Base-by-base conservation (phyloP, 352 stramenopile species). In the Halophytophthora polymorphica region DNA sequence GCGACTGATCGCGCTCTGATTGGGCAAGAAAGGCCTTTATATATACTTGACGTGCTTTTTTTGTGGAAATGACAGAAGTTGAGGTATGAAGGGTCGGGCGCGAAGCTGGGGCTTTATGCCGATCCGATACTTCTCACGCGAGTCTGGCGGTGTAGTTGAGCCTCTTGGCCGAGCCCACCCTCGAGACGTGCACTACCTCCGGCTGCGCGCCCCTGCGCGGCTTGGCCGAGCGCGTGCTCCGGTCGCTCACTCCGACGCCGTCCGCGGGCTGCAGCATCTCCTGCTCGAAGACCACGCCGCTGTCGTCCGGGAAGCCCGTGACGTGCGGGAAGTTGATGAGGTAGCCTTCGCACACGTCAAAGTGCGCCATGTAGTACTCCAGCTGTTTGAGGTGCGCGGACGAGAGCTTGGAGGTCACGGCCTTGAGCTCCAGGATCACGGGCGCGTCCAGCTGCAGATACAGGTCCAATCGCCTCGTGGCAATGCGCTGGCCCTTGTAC, bases 291-390 rank as follows among this genome's bases (percentile, higher is more conserved):
- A 45, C 39, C 15, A 44, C 48, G 15, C 34, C 39, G 33, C 50
- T 61, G 11, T 53, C 49, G n/a, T 65, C 56, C 1, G 67, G 67
- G 40, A 77, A 77, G 11, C 50, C 52, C n/a, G 44, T 56, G 3
- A 59, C 12, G 29, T 66, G 62, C 0, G 68, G 68, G 29, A 77
- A 77, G 49, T 77, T 77, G 48, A 77, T 71, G 43, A 77, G 61
- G 19, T 64, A 53, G n/a, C 68, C 68, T 8, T 68, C 56, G 12
- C 21, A 34, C 28, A 71, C 61, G 13, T 61, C 42, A 36, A 71
- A 77, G 37, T 69, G 45, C 17, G 43, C 59, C 59, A 77, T 61
- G 60, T 77, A 77, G 41, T 69, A 77, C 29, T 71, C 58, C 21
- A 77, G 67, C 38, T 77, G 67, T 37, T 60, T 65, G 18, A 66